A percentile compares a stretch with the other conserved stretches of the same genome.
These are phyloP conservation scores for Priceomyces medius DNA, from an alignment of 805 yeast genomes.

Conservation along the genomic window DNA sequence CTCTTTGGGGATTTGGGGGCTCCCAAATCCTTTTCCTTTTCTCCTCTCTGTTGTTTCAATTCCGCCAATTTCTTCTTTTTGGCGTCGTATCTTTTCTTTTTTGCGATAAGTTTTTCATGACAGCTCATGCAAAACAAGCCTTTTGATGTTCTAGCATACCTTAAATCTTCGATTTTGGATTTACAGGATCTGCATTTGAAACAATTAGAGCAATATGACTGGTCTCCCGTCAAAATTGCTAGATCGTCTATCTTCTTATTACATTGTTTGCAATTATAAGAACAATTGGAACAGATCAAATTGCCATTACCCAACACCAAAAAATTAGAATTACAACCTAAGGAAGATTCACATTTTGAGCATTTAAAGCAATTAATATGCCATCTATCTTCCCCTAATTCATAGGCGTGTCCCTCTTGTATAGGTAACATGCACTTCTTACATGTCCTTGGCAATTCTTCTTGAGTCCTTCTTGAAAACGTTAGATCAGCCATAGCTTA, in stretches of 20 bases:
- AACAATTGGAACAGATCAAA: constrained; percentile 84
- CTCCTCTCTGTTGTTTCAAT: constrained; percentile 10
- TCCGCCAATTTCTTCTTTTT: constrained; percentile 34
- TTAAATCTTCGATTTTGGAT: constrained; percentile 77
- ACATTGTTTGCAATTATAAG: constrained; percentile 87
- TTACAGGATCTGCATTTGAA: constrained; percentile 89
- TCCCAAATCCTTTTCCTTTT: constrained; percentile 4
- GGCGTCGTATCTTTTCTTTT: constrained; percentile 63
- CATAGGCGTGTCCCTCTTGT: constrained; percentile 91
- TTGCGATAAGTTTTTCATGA: constrained; percentile 78
- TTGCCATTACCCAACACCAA: constrained; percentile 91
- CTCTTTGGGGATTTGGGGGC: constrained; percentile 4
- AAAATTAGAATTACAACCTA: constrained; percentile 88
- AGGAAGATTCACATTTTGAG: constrained; percentile 71
- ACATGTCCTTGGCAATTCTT: constrained; percentile 26
- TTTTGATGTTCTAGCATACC: constrained; percentile 89
- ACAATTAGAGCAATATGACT: constrained; percentile 89
- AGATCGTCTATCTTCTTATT: constrained; percentile 83
- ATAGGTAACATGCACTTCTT: constrained; percentile 50
- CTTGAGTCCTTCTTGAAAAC: not conserved
- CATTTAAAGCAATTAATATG: constrained; percentile 91
- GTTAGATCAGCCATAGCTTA: constrained; percentile 5
- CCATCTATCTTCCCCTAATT: constrained; percentile 93
- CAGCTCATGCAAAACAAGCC: constrained; percentile 93
- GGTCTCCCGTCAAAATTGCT: constrained; percentile 93